Evolutionary conservation across 371 early-diverging fungal genomes (phyloP), one percentile per base, ranked within the genome.

Genomic region (Mortierella sp.): DNA sequence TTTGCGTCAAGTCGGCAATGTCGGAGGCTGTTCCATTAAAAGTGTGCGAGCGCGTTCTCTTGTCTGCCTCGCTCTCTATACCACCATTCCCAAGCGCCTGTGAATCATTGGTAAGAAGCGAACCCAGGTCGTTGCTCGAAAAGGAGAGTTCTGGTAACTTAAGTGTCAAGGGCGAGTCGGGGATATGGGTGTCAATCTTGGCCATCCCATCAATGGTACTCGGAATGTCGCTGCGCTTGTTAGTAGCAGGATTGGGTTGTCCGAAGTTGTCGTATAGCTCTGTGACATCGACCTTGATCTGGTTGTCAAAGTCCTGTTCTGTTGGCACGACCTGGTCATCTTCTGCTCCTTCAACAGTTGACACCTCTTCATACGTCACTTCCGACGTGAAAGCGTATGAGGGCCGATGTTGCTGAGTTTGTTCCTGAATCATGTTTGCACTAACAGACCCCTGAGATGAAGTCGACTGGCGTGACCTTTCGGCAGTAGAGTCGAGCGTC

Each of bases 261-360:
- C 80, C 80, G 44, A 80, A 79, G 38, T 74, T 80, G 1, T 80
- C 74, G 70, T 77, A 84, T 0, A 80, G 71, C 31, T 84, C 84
- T 16, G 84, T 81, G 19, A 84, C 84, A 28, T 84, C 84, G 26
- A 84, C 84, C 16, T 84, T 84, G 73, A 84, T 81, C 19, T 42
- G 68, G 42, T 84, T 77, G 26, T 80, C 71, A 16, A 72, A 78
- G 28, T 11, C 48, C 28, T 47, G 52, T 1, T 26, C 50, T 10
- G 14, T 21, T 24, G 68, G 47, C 54, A 45, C 34, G 9, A 34
- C 73, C 42, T 74, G 82, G 24, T 48, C 72, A 38, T 34, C 10
- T 31, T 45, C 14, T 58, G 14, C 48, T 26, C 3, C 72, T 24
- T 68, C 42, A 44, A 58, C 38, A 6, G 26, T 31, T 24, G 19